phyloP scores from a whole-genome alignment of 2,329 filamentous ascomycete genomes.

The Penicillium thymicola region DNA sequence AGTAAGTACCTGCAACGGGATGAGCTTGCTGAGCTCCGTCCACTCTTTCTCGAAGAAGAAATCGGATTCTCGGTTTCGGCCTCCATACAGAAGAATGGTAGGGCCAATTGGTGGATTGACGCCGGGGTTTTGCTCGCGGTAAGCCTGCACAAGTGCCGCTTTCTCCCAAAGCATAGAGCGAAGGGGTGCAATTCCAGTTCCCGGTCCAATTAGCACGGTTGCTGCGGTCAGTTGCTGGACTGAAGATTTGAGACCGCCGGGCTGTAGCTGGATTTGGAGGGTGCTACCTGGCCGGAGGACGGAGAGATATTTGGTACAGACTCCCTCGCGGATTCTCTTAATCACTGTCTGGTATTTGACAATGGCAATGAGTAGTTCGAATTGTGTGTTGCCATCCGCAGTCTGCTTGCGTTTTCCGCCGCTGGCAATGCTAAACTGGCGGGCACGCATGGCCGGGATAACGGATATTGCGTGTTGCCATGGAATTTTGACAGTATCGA shows the following conservation, averaged over 20 bases:
- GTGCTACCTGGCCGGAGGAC: slow-evolving; percentile 57
- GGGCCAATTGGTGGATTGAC: slow-evolving; percentile 37
- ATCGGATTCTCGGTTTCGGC: slow-evolving; percentile 69
- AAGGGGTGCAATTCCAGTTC: slow-evolving; percentile 83
- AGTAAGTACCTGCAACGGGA: slow-evolving; percentile 54
- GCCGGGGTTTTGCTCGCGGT: slow-evolving; percentile 27
- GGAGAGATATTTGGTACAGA: slow-evolving; percentile 84
- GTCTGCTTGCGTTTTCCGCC: slow-evolving; percentile 52
- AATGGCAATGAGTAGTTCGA: slow-evolving; percentile 78
- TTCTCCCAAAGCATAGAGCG: slow-evolving; percentile 77
- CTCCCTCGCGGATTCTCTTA: slow-evolving; percentile 75
- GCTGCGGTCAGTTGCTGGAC: slow-evolving; percentile 52
- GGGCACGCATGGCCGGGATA: slow-evolving; percentile 78
- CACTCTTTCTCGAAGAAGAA: slow-evolving; percentile 82
- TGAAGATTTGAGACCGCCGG: slow-evolving; percentile 51
- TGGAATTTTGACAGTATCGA: slow-evolving; percentile 77
- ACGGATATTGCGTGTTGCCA: slow-evolving; percentile 67
- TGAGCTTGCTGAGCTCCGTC: slow-evolving; percentile 45
- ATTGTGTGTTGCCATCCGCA: slow-evolving; percentile 42
- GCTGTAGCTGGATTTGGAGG: slow-evolving; percentile 58
- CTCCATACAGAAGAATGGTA: slow-evolving; percentile 75
- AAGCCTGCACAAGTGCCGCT: slow-evolving; percentile 35
- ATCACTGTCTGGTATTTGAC: slow-evolving; percentile 90
- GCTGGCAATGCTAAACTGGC: slow-evolving; percentile 90
- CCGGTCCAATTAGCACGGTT: slow-evolving; percentile 75